phyloP scores from a whole-genome alignment of 257 asterid species.

The Solanum paucissectum region DNA sequence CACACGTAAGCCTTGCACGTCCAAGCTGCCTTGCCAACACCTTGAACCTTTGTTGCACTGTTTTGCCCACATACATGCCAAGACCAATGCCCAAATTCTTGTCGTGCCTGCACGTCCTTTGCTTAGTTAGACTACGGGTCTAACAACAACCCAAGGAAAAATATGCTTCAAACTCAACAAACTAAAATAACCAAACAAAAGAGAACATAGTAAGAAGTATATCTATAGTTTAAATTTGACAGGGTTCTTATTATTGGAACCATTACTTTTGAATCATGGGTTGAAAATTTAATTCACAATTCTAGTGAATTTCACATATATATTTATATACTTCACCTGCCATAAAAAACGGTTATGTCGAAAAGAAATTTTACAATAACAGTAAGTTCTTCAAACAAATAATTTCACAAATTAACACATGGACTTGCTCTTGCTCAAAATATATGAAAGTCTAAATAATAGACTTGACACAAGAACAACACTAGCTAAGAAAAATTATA shows the following conservation, averaged over 20 bases:
- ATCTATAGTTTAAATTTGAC: background rate
- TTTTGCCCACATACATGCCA: too few species aligned
- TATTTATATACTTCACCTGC: background rate
- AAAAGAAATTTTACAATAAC: background rate
- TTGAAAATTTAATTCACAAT: background rate
- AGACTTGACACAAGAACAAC: background rate
- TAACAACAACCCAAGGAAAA: background rate
- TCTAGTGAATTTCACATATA: background rate
- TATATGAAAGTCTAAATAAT: background rate
- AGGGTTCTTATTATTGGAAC: background rate
- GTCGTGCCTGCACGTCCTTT: too few species aligned
- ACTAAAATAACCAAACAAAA: background rate
- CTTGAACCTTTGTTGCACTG: too few species aligned
- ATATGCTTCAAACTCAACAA: background rate
- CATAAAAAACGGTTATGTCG: background rate
- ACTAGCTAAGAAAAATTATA: background rate
- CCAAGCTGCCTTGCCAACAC: too few species aligned
- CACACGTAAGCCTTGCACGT: too few species aligned
- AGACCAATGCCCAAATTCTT: too few species aligned
- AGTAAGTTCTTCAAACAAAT: background rate
- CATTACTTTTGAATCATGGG: background rate
- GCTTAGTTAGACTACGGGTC: too few species aligned
- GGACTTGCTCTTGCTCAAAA: background rate
- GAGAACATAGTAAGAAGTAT: background rate
- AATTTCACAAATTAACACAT: background rate